Evolutionary conservation across 2,329 filamentous ascomycete genomes (phyloP), one percentile per base, ranked within the genome.

Genomic region (Xylariaceae sp.): DNA sequence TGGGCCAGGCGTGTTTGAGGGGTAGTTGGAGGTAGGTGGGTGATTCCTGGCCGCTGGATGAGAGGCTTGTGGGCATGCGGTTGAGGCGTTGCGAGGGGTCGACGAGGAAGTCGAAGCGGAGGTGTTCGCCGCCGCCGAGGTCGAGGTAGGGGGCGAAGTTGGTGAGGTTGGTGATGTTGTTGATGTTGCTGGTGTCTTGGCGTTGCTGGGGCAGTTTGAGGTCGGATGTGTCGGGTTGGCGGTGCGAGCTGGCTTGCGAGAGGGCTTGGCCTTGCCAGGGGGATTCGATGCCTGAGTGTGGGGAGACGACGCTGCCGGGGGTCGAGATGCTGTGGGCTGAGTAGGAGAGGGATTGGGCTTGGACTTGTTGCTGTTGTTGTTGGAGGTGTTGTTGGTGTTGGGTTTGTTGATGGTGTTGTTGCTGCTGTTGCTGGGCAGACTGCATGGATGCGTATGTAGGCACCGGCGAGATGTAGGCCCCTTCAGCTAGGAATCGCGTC

Each of bases 91-190:
- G 81, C 5, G 81, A 79, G 39, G 81, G 75, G 60, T 87, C 85
- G 1, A 93, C 78, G 1, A 94, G 77, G 66, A 92, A 92, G 59
- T 86, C 87, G 37, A 94, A 82, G 4, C 86, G 87, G 7, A 92
- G 78, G 51, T 86, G 82, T 69, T 92, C 89, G 23, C 68, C 69
- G 0, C 82, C 77, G 2, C 82, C 81, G 59, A 89, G 75, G 45
- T 88, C 82, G 1, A 88, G 71, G 45, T 80, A 80, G 58, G 86
- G 83, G 15, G 77, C 72, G 53, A 80, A 74, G 17, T 79, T 80
- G 75, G 5, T 77, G 76, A 65, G 82, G 82, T 67, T 80, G 80
- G 62, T 71, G 77, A 56, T 76, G 70, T 60, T 70, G 60, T 57
- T 67, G 73, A 63, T 68, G 55, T 74, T 61, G 62, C 54, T 74